Evolutionary conservation across 2,329 filamentous ascomycete species (phyloP).

Genomic region (Alternaria sp.): DNA sequence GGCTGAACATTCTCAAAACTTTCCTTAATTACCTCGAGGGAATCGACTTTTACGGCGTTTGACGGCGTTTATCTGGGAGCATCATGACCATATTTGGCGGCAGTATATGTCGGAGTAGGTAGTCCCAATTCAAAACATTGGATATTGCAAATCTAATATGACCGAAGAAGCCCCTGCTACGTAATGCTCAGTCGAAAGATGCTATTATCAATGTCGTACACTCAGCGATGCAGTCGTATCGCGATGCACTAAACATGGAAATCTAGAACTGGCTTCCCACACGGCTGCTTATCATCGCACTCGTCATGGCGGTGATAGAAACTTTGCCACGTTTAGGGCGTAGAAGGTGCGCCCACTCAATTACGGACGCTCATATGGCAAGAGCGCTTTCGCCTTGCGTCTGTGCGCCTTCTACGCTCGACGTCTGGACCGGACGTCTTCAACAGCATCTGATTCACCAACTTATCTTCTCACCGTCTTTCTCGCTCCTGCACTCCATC

Average conservation of each 20-base stretch:
- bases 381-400: constrained; percentile 1
- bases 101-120: constrained; percentile 32
- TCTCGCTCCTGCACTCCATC: constrained; percentile 14
- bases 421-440: constrained; percentile 10
- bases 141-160: constrained; percentile 27
- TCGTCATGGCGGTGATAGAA: neutral
- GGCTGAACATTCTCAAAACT: neutral
- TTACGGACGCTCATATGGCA: constrained; percentile 6
- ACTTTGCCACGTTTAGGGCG: neutral
- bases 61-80: constrained; percentile 23
- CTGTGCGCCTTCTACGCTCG: constrained; percentile 10
- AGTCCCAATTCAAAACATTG: constrained; percentile 23
- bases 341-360: constrained; percentile 3
- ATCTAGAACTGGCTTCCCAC: neutral
- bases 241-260: neutral
- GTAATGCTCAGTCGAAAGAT: neutral
- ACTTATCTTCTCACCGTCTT: constrained; percentile 15
- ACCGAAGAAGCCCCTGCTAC: constrained; percentile 11
- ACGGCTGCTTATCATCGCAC: neutral
- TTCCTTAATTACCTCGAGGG: neutral
- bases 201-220: neutral
- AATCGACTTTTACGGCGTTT: constrained; percentile 10
- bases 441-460: constrained; percentile 11
- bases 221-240: neutral
- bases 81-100: constrained; percentile 1